Conservation (phyloP, 164 flowering plant species). For the Macadamia tetraphylla region DNA sequence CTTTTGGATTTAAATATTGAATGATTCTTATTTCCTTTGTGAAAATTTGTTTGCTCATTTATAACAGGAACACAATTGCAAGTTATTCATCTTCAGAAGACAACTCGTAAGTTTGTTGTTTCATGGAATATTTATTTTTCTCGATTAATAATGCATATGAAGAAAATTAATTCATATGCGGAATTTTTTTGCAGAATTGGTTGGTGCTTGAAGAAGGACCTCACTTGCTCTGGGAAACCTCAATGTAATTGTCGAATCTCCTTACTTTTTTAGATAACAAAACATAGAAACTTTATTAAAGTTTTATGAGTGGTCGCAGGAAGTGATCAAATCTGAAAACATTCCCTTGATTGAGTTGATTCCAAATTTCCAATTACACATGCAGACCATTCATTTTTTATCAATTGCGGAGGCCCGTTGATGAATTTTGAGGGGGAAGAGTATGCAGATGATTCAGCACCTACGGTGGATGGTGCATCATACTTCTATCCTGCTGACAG, state of each 20-base stretch:
- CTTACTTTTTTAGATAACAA: background rate
- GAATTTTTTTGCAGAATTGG: slow-evolving; percentile 18
- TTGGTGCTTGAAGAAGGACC: slow-evolving; percentile 64
- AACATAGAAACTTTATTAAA: background rate
- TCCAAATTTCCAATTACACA: background rate
- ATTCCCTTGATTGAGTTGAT: background rate
- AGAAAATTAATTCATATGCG: background rate
- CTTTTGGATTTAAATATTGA: slow-evolving; percentile 1
- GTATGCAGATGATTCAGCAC: slow-evolving; percentile 43
- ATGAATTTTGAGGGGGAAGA: slow-evolving; percentile 23
- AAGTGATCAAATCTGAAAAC: background rate
- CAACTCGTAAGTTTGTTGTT: slow-evolving; percentile 39
- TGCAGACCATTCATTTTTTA: slow-evolving; percentile 58
- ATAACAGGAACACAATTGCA: slow-evolving; percentile 50
- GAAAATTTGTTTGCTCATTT: background rate
- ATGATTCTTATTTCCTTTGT: background rate
- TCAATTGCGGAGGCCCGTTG: slow-evolving; percentile 68
- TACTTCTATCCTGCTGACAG: slow-evolving; percentile 23
- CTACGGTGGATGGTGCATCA: slow-evolving; percentile 29
- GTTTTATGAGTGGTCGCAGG: background rate
- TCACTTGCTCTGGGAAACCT: slow-evolving; percentile 44
- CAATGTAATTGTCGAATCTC: slow-evolving; percentile 32
- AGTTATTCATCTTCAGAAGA: slow-evolving; percentile 27
- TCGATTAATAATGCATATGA: background rate
- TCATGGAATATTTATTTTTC: background rate